phyloP scores from a whole-genome alignment of 345 rosid species.

The Lumnitzera littorea region DNA sequence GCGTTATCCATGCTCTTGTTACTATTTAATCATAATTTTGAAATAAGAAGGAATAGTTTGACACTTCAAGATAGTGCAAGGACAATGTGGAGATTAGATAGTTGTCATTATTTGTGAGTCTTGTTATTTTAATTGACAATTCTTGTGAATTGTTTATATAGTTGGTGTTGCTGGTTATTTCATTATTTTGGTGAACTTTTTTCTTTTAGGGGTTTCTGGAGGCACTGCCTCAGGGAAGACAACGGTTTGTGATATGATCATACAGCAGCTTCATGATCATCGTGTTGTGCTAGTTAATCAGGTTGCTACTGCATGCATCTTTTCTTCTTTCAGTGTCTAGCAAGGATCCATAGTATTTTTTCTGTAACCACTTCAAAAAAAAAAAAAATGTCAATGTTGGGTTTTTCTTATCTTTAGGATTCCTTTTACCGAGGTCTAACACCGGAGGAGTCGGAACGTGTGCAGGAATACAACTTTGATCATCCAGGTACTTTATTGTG shows the following conservation, averaged over 20 bases:
- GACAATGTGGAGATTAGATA: too few species aligned
- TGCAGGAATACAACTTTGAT: constrained; percentile 95
- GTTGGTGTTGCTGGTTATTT: background rate
- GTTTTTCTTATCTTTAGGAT: constrained; percentile 35
- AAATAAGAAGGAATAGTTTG: too few species aligned
- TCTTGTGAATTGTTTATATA: background rate
- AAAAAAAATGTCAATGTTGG: background rate
- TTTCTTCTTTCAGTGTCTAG: too few species aligned
- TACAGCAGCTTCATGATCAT: constrained; percentile 98
- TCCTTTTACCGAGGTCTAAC: constrained; percentile 94
- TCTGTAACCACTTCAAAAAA: background rate
- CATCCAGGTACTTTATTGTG: constrained; percentile 64
- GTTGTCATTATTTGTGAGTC: too few species aligned
- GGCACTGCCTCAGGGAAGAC: constrained; percentile 99
- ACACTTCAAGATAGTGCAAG: too few species aligned
- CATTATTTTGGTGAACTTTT: background rate
- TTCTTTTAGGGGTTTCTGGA: constrained; percentile 76
- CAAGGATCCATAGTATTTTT: too few species aligned
- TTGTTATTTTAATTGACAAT: too few species aligned
- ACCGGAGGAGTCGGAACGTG: constrained; percentile 64
- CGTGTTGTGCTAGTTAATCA: constrained; percentile 92
- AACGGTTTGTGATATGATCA: constrained; percentile 98
- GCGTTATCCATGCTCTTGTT: too few species aligned
- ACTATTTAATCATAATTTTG: too few species aligned
- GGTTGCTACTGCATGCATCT: constrained; percentile 25